Evolutionary conservation across 2,329 filamentous ascomycete species (phyloP), one percentile per base, ranked within the genome.

Genomic region (Rutstroemia sp.): DNA sequence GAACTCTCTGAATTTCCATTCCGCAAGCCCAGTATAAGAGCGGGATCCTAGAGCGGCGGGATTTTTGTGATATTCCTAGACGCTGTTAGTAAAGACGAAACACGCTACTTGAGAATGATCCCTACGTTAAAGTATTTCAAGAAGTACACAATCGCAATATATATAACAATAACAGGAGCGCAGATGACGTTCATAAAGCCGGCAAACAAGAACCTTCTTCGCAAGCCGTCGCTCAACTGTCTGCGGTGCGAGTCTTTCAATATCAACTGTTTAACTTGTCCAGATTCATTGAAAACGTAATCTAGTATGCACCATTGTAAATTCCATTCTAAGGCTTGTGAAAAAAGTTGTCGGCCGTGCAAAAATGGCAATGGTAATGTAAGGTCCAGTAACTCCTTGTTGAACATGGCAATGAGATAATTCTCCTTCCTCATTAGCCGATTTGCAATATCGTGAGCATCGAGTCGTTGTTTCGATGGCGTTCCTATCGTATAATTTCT

Each of bases 1-100:
- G 78, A 97, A 99, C 70, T 97, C 92, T 48, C 94, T 86, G 61
- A 99, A 96, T 67, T 96, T 97, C 94, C 94, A 99, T 69, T 96
- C 88, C 0, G 94, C 94, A 51, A 96, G 81, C 1, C 91, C 89
- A 0, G 92, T 97, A 69, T 96, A 99, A 62, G 91, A 86, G 42
- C 94, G 84, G 16, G 90, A 87, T n/a, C 89, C 88, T 39, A 96
- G 81, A 60, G 91, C 86, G 0, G 89, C 84, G 0, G 90, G 92
- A 60, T 96, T 95, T 67, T 92, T 95, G 72, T 96, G 91, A 68
- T 95, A 96, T 75, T 99, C 92, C 87, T 90, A n/a, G 25, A 12
- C 19, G 30, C 5, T 27, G 19, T 68, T 58, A 68, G 62, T 42
- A 48, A n/a, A 16, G 27, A 21, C 1, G 34, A 21, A 9, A 21